These are phyloP conservation scores for Agaricus subrufescens DNA, from an alignment of 768 basidiomycete species.

Conservation along the genomic window DNA sequence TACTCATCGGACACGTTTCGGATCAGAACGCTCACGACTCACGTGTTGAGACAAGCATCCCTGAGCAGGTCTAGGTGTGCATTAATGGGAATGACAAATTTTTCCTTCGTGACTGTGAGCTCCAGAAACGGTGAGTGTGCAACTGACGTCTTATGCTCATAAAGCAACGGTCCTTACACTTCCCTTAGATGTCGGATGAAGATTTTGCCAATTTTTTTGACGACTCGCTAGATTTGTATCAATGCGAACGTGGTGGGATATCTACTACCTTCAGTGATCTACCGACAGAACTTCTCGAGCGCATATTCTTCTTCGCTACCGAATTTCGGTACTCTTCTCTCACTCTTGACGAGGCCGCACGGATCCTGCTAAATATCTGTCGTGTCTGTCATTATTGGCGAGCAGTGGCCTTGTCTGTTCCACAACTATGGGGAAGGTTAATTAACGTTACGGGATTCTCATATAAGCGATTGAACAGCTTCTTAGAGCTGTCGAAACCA, in stretches of 20 bases:
- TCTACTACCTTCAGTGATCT: background rate
- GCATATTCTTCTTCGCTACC: background rate
- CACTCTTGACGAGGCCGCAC: background rate
- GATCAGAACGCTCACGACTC: background rate
- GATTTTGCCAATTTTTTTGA: too few species aligned
- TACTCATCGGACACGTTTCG: background rate
- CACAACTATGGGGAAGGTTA: conserved; percentile 4
- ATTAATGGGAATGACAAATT: background rate
- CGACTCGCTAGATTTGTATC: too few species aligned
- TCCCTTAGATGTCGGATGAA: too few species aligned
- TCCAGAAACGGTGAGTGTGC: too few species aligned
- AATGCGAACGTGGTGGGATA: too few species aligned
- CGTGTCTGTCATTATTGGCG: conserved; percentile 1
- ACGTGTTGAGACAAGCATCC: background rate
- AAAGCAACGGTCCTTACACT: too few species aligned
- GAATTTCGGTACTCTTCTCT: background rate
- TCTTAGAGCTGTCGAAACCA: background rate
- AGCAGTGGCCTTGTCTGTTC: conserved; percentile 1
- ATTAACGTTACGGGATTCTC: conserved; percentile 1
- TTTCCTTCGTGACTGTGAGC: too few species aligned
- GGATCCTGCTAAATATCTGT: background rate
- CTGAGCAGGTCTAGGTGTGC: background rate
- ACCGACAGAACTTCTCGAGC: conserved; percentile 2
- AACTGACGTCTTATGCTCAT: too few species aligned
- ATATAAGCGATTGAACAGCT: background rate